Evolutionary conservation across 352 stramenopile species (phyloP).

Genomic region (Saprolegnia diclina): DNA sequence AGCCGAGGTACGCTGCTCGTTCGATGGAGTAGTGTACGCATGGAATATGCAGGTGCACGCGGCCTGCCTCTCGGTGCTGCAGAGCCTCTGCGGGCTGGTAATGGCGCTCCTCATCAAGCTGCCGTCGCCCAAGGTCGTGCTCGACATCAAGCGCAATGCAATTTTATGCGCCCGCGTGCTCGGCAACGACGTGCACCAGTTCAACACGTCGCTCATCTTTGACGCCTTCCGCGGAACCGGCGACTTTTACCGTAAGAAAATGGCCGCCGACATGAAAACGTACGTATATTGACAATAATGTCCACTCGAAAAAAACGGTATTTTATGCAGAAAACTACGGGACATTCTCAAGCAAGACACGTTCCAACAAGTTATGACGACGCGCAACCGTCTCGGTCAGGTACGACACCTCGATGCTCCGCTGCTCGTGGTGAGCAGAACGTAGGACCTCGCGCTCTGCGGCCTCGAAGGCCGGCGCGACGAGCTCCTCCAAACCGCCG

Average conservation of each 20-base stretch:
- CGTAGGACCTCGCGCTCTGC: slow-evolving; percentile 35
- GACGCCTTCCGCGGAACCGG: slow-evolving; percentile 62
- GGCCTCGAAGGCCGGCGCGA: slow-evolving; percentile 49
- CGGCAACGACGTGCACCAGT: slow-evolving; percentile 68
- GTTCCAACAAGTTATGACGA: slow-evolving; percentile 52
- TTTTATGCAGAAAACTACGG: slow-evolving; percentile 45
- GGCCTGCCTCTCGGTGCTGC: slow-evolving; percentile 71
- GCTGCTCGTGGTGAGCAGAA: slow-evolving; percentile 31
- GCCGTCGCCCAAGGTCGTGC: slow-evolving; percentile 44
- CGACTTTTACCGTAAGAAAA: slow-evolving; percentile 50
- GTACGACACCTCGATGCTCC: slow-evolving; percentile 27
- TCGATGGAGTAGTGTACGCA: no score
- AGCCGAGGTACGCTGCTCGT: slow-evolving; percentile 34
- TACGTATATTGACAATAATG: slow-evolving; percentile 27
- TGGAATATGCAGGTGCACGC: slow-evolving; percentile 71
- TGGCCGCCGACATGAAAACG: slow-evolving; percentile 58
- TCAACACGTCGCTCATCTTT: slow-evolving; percentile 55
- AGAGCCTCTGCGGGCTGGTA: slow-evolving; percentile 65
- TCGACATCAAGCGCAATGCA: slow-evolving; percentile 61
- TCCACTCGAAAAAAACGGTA: neutral
- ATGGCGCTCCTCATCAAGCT: slow-evolving; percentile 58
- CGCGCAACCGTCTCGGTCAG: slow-evolving; percentile 37
- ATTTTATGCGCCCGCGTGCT: slow-evolving; percentile 55
- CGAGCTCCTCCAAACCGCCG: slow-evolving; percentile 52
- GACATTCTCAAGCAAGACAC: slow-evolving; percentile 63